Conservation (phyloP, 2,329 filamentous ascomycete genomes). For the Tolypocladium paradoxum region DNA sequence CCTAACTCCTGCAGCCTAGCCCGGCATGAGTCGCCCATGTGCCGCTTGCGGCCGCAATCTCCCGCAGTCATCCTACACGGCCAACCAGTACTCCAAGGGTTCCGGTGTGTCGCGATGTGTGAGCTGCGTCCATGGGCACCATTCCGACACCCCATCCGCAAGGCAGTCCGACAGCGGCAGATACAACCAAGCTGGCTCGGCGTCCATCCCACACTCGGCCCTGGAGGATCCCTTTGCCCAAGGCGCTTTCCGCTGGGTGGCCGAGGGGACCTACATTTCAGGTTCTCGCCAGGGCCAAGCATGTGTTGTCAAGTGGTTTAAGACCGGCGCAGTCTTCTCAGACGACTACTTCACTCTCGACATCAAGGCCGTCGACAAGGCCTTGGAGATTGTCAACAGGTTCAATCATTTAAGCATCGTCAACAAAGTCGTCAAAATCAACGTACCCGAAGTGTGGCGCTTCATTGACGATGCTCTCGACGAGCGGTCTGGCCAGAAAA, state of each 20-base stretch:
- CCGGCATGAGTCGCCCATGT: too few relatives aligned
- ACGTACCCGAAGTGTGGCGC: conserved; percentile 22
- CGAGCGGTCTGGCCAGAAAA: conserved; percentile 9
- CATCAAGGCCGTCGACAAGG: conserved; percentile 23
- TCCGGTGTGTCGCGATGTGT: too few relatives aligned
- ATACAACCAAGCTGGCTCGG: conserved; percentile 4
- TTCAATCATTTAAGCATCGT: conserved; percentile 22
- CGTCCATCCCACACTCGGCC: neutral
- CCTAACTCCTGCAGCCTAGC: too few relatives aligned
- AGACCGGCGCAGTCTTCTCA: conserved; percentile 21
- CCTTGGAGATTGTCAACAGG: conserved; percentile 21
- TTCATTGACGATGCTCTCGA: conserved; percentile 7
- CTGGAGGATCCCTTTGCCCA: conserved; percentile 6
- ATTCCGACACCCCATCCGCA: too few relatives aligned
- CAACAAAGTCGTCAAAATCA: conserved; percentile 22
- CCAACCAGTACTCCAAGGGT: conserved; percentile 3
- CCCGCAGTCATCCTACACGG: too few relatives aligned
- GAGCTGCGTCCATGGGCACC: too few relatives aligned
- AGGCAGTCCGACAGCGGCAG: conserved; percentile 6
- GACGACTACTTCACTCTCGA: conserved; percentile 24
- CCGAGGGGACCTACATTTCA: conserved; percentile 15
- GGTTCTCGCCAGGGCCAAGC: conserved; percentile 19
- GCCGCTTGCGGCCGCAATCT: too few relatives aligned
- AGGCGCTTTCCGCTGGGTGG: conserved; percentile 8
- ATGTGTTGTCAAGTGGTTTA: conserved; percentile 29